Evolutionary conservation across 1,284 basidiomycete species (phyloP).

Genomic region (Irpex lacteus): DNA sequence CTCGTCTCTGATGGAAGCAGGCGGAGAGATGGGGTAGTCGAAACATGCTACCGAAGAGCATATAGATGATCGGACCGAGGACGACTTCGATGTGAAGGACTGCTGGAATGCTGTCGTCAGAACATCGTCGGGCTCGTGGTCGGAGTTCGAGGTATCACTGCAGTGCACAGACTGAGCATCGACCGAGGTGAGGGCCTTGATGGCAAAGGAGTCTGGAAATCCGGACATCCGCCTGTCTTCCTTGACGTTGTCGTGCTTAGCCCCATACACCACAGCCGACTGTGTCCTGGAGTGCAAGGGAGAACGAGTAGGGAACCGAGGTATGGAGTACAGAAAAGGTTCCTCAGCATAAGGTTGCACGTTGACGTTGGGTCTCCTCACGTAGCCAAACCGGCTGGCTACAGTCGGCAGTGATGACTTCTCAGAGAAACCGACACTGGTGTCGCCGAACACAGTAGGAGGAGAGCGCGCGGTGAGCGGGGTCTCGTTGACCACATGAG

Average conservation of each 20-base stretch:
- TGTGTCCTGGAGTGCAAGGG: slow-evolving; percentile 12
- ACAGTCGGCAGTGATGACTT: slow-evolving; percentile 7
- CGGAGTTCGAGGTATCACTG: slow-evolving; percentile 3
- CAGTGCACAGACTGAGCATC: not conserved
- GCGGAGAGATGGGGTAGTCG: slow-evolving; percentile 4
- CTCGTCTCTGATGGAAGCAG: slow-evolving; percentile 9
- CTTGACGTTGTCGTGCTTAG: not conserved
- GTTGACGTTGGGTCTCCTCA: slow-evolving; percentile 5
- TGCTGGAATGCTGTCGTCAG: slow-evolving; percentile 19
- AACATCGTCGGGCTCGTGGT: slow-evolving; percentile 5
- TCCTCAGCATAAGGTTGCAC: slow-evolving; percentile 16
- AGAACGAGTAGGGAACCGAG: slow-evolving; percentile 12
- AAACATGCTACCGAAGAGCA: slow-evolving; percentile 3
- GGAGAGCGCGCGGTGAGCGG: not conserved
- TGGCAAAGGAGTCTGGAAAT: not conserved
- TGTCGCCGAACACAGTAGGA: slow-evolving; percentile 2
- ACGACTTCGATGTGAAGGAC: slow-evolving; percentile 15
- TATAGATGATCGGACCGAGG: slow-evolving; percentile 8
- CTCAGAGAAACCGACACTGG: slow-evolving; percentile 3
- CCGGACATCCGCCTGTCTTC: not conserved
- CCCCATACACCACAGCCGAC: slow-evolving; percentile 7
- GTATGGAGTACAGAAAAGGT: slow-evolving; percentile 20
- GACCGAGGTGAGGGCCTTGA: not conserved
- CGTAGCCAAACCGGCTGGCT: slow-evolving; percentile 9
- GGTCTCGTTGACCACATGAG: slow-evolving; percentile 11